Percentiles rank a stretch among this genome's conserved stretches.
Evolutionary conservation across 192 early-diverging fungal genomes (phyloP).

Genomic region (Entophlyctis luteolus): DNA sequence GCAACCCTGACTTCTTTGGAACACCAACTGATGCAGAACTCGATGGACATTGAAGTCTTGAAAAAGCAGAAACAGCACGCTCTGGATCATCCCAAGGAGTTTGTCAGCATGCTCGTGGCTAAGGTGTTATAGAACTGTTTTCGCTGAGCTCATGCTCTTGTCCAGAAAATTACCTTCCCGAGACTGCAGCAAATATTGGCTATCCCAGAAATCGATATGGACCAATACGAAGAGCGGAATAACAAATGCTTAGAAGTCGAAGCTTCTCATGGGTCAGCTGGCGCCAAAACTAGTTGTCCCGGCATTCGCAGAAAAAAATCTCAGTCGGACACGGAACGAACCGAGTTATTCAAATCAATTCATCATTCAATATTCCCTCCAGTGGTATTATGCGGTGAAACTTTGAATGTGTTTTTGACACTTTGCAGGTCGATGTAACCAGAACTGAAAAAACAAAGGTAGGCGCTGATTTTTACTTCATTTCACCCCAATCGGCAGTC

Average conservation of each 20-base stretch:
- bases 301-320: background rate
- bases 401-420: background rate
- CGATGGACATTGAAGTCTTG: background rate
- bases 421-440: background rate
- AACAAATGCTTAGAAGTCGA: background rate
- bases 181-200: background rate
- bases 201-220: background rate
- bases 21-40: background rate
- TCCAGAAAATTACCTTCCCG: background rate
- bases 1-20: background rate
- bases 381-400: background rate
- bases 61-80: background rate
- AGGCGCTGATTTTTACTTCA: background rate
- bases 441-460: background rate
- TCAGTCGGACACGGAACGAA: background rate
- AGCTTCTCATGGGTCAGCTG: background rate
- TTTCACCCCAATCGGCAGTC: background rate
- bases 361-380: slow-evolving; percentile 1
- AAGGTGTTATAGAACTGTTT: background rate
- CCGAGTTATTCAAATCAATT: slow-evolving; percentile 2
- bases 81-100: background rate
- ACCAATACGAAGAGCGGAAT: background rate
- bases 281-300: background rate
- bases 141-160: background rate
- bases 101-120: background rate